Evolutionary conservation across 192 early-diverging fungal genomes (phyloP).

Genomic region (Funneliformis geosporum): DNA sequence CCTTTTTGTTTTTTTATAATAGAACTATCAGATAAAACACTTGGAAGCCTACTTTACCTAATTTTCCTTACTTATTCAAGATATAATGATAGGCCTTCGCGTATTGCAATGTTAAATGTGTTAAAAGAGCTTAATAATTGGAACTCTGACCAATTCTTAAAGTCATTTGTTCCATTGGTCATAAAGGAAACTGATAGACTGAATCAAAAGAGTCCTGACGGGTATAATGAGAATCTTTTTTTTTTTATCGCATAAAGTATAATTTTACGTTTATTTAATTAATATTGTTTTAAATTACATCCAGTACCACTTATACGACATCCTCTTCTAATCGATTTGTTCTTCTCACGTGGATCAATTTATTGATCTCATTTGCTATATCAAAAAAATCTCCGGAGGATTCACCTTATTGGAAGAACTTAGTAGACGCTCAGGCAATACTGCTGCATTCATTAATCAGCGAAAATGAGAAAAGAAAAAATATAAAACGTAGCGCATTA

Average conservation of each 20-base stretch:
- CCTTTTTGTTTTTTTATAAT: not conserved
- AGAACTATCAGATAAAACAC: conserved; percentile 39
- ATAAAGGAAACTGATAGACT: conserved; percentile 53
- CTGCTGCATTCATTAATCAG: conserved; percentile 55
- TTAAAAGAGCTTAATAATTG: conserved; percentile 58
- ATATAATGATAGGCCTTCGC: conserved; percentile 69
- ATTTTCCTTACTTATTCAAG: conserved; percentile 62
- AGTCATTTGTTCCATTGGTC: conserved; percentile 55
- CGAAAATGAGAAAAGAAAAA: conserved; percentile 49
- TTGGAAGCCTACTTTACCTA: conserved; percentile 48
- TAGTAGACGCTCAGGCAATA: conserved; percentile 49
- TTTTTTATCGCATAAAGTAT: not conserved
- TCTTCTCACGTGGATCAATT: conserved; percentile 65
- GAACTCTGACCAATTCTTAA: conserved; percentile 58
- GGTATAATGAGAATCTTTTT: conserved; percentile 35
- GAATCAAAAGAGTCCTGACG: conserved; percentile 45
- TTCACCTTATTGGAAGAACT: conserved; percentile 33
- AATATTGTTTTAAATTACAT: conserved; percentile 22
- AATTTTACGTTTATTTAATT: not conserved
- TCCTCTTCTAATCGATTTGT: conserved; percentile 60
- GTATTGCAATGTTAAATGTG: conserved; percentile 59
- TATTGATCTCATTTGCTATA: conserved; percentile 44
- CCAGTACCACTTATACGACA: conserved; percentile 35
- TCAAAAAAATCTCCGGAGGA: conserved; percentile 32
- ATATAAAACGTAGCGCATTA: conserved; percentile 53